Percentiles rank a stretch among this genome's conserved stretches.
Conservation (phyloP, 2,329 filamentous ascomycete species). For the Pseudogymnoascus sp. region DNA sequence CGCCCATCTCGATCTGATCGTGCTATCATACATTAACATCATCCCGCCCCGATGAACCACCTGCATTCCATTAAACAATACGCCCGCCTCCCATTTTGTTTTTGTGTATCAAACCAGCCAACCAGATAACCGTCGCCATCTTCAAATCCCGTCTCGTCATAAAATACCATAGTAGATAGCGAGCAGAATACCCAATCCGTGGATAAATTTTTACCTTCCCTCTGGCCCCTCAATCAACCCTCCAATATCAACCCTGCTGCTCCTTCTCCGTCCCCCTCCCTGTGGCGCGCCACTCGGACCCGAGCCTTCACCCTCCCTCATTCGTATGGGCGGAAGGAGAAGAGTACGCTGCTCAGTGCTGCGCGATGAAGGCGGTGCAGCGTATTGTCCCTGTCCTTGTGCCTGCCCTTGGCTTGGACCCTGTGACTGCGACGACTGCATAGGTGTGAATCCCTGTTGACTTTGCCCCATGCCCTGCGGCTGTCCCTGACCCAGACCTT, state of each 20-base stretch:
- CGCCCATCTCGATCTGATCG: not conserved
- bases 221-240: not conserved
- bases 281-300: not conserved
- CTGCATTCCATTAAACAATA: not conserved
- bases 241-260: conserved; percentile 3
- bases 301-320: not conserved
- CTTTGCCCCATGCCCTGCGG: not conserved
- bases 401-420: not conserved
- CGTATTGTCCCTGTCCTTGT: not conserved
- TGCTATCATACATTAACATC: conserved; percentile 5
- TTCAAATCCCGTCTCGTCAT: not conserved
- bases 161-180: not conserved
- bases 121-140: not conserved
- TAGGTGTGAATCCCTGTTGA: not conserved
- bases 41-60: not conserved
- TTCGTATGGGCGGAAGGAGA: not conserved
- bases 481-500: not conserved
- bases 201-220: not conserved
- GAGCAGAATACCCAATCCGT: not conserved
- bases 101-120: not conserved
- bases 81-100: not conserved
- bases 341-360: not conserved
- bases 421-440: not conserved
- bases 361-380: not conserved
- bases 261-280: not conserved